Evolutionary conservation across 176 grass and related monocot genomes (phyloP).

Genomic region (Raddia guianensis): DNA sequence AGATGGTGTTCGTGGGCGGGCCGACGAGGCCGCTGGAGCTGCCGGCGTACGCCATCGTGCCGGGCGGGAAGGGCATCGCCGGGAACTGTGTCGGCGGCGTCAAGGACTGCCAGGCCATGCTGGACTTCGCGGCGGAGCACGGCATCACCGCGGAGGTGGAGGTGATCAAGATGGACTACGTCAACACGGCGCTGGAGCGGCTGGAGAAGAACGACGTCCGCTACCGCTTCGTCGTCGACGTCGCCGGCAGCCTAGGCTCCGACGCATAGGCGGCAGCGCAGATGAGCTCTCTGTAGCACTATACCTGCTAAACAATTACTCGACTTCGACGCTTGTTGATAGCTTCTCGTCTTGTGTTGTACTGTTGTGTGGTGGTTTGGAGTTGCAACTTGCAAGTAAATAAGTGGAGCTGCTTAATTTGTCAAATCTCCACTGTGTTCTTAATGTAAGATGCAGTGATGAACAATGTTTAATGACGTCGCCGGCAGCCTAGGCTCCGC

Average conservation of each 20-base stretch:
- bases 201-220: conserved; percentile 61
- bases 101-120: conserved; percentile 68
- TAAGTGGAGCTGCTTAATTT: too few relatives aligned
- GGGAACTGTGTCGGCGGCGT: conserved; percentile 61
- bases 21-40: conserved; percentile 68
- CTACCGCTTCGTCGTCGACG: conserved; percentile 62
- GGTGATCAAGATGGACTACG: conserved; percentile 59
- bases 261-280: not conserved
- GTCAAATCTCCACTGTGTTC: too few relatives aligned
- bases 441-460: too few relatives aligned
- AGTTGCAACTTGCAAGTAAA: too few relatives aligned
- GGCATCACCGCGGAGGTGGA: conserved; percentile 55
- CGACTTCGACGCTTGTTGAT: too few relatives aligned
- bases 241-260: conserved; percentile 37
- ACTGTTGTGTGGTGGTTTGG: too few relatives aligned
- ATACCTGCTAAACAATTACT: too few relatives aligned
- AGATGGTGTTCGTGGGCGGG: conserved; percentile 64
- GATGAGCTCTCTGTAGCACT: too few relatives aligned
- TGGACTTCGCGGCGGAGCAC: conserved; percentile 62
- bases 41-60: conserved; percentile 53
- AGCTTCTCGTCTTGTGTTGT: too few relatives aligned
- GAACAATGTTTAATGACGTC: too few relatives aligned
- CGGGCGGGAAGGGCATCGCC: conserved; percentile 55
- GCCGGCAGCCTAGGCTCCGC: too few relatives aligned
- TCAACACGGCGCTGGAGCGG: conserved; percentile 51